Evolutionary conservation across 2,329 filamentous ascomycete species (phyloP), one percentile per base, ranked within the genome.

Genomic region (Thelonectria olida): DNA sequence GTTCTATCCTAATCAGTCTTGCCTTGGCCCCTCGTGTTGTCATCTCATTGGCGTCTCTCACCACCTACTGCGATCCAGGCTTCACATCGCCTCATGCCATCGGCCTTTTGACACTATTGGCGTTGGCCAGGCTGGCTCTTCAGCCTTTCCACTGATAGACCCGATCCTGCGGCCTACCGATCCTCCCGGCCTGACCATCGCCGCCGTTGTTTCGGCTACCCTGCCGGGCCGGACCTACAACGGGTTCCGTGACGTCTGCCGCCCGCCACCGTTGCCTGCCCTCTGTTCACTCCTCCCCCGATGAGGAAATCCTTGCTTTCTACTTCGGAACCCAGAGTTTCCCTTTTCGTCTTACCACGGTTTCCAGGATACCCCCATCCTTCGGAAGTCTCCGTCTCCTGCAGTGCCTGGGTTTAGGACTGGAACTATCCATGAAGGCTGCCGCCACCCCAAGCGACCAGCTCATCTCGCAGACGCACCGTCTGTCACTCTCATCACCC

Each of bases 401-500:
- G 62, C 69, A 58, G 56, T 65, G 59, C 55, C 63, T 63, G 58
- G 49, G 48, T 49, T 62, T 62, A 62, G 51, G 47, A 38, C 53
- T 54, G 54, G 52, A 64, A 67, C 65, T 58, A 45, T 58, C 42
- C 62, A 67, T 67, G 65, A 58, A 71, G 56, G 58, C 66, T 68
- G 61, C 69, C 65, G 65, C 66, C 67, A 71, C 73, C 69, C 64
- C 69, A 59, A 61, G 71, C 51, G 69, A 72, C 67, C 75, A 74
- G 61, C 71, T 74, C 72, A 72, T 74, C 71, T 68, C 67, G 67
- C 71, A 75, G 73, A 72, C 73, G 72, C 71, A 69, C 67, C 71
- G 72, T 67, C 69, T 75, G 64, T 69, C 71, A 55, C 70, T 74
- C 53, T 55, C 57, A 41, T 70, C 65, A 64, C 58, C 62, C 59